A percentile compares a stretch with the other conserved stretches of the same genome.
Conservation (phyloP, 129 eudicot genomes). For the Chrysanthemum lavandulifolium region DNA sequence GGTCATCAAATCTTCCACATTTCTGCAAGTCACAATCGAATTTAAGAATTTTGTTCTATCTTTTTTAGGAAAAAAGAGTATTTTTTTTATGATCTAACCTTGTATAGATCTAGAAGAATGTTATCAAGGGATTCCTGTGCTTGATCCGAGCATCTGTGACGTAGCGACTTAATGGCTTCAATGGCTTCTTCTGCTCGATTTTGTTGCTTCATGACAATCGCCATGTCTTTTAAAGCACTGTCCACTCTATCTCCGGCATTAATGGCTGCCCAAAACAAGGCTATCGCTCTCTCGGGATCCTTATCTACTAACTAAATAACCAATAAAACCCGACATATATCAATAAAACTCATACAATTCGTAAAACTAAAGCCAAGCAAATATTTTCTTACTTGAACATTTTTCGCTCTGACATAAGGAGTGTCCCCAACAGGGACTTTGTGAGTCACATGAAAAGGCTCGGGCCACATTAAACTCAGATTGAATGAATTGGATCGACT, state of each 20-base stretch:
- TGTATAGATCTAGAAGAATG: constrained; percentile 67
- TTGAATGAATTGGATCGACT: neutral
- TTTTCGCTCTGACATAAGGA: neutral
- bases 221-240: constrained; percentile 83
- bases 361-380: neutral
- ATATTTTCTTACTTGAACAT: neutral
- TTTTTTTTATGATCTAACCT: constrained; percentile 32
- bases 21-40: constrained; percentile 26
- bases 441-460: neutral
- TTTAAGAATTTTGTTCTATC: constrained; percentile 24
- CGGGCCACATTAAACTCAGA: neutral
- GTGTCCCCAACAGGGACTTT: neutral
- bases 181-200: constrained; percentile 78
- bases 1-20: constrained; percentile 1
- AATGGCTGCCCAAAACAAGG: constrained; percentile 75
- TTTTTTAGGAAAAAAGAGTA: too few species aligned
- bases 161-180: constrained; percentile 63
- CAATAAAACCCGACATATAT: neutral
- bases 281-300: neutral
- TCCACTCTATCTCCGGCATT: constrained; percentile 83
- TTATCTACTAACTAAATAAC: constrained; percentile 32
- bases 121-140: constrained; percentile 82
- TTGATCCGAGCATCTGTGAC: constrained; percentile 69
- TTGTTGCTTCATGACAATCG: constrained; percentile 84
- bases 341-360: neutral